Percentiles rank a stretch among this genome's conserved stretches.
phyloP scores from a whole-genome alignment of 352 stramenopile species.

The Pythium apleroticum region DNA sequence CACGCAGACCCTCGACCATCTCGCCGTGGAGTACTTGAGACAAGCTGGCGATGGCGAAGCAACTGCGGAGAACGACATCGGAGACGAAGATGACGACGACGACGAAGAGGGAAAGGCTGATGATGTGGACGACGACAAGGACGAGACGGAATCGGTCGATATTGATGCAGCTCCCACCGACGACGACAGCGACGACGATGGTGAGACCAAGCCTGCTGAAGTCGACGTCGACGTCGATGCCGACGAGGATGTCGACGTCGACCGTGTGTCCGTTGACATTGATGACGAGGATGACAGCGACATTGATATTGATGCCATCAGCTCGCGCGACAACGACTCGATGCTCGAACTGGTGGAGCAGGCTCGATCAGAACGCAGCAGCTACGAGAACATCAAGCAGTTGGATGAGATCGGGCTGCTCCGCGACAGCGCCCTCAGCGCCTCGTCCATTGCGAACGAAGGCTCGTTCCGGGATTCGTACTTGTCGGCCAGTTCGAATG shows the following conservation, averaged over 20 bases:
- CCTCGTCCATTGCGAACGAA: not conserved
- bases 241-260: constrained; percentile 23
- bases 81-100: constrained; percentile 28
- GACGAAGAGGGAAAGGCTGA: constrained; percentile 22
- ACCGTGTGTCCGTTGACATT: constrained; percentile 29
- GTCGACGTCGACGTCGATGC: not conserved
- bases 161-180: constrained; percentile 19
- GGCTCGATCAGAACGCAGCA: not conserved
- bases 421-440: constrained; percentile 9
- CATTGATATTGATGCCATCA: constrained; percentile 22
- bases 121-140: constrained; percentile 14
- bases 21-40: constrained; percentile 33
- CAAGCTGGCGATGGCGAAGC: constrained; percentile 27
- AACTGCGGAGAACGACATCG: constrained; percentile 27
- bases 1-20: constrained; percentile 21
- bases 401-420: constrained; percentile 25
- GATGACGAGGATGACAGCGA: constrained; percentile 36
- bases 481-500: constrained; percentile 37
- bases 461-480: constrained; percentile 38
- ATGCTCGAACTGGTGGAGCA: constrained; percentile 8
- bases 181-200: constrained; percentile 26
- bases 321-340: constrained; percentile 19
- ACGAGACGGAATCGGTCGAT: constrained; percentile 27
- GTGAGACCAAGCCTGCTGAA: constrained; percentile 29
- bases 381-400: constrained; percentile 27